Percentiles rank a stretch among this genome's conserved stretches.
Evolutionary conservation across 345 rosid genomes (phyloP).

Genomic region (Raphanus sativus): DNA sequence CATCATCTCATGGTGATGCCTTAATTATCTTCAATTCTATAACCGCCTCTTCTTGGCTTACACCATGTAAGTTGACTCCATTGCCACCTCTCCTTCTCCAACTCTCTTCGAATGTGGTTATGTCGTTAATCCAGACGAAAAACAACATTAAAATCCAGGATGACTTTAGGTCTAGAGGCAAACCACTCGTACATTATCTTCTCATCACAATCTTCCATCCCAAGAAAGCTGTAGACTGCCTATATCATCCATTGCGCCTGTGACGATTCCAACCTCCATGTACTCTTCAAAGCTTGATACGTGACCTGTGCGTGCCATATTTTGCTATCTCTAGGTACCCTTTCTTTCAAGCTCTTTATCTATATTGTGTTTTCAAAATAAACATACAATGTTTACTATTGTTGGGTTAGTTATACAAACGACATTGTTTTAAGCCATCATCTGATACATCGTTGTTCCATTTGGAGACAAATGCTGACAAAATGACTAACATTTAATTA

Average conservation of each 20-base stretch:
- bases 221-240: background rate
- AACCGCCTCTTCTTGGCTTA: background rate
- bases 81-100: background rate
- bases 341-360: background rate
- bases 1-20: background rate
- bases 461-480: too few species aligned
- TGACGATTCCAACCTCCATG: conserved; percentile 16
- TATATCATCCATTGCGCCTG: background rate
- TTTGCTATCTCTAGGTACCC: background rate
- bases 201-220: conserved; percentile 12
- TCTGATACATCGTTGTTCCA: too few species aligned
- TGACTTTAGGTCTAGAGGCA: background rate
- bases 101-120: background rate
- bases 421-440: too few species aligned
- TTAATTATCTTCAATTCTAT: background rate
- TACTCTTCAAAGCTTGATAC: conserved; percentile 29
- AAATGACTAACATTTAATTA: too few species aligned
- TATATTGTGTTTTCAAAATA: background rate
- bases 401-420: too few species aligned
- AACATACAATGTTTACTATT: background rate
- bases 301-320: background rate
- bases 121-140: background rate
- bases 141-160: background rate
- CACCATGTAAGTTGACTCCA: background rate
- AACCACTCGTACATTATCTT: background rate